A percentile compares a stretch with the other conserved stretches of the same genome.
Evolutionary conservation across 2,329 filamentous ascomycete species (phyloP).

Genomic region (Fusarium pseudonygamai): DNA sequence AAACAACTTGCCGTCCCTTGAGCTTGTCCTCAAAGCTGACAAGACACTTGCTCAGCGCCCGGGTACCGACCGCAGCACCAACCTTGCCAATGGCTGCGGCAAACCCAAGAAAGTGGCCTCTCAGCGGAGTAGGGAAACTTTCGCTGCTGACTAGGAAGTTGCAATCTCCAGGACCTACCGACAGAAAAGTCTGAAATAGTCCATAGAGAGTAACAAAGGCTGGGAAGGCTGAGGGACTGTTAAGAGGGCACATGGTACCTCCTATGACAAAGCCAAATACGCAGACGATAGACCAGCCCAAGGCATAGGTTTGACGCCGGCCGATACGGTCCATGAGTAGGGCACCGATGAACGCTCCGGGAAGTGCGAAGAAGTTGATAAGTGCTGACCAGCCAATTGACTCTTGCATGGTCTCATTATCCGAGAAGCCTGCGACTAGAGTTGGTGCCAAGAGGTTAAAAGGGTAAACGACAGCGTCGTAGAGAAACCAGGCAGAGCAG

Average conservation of each 20-base stretch:
- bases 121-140: not conserved
- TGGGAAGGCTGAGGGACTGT: not conserved
- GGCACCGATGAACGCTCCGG: not conserved
- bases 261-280: not conserved
- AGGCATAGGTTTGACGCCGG: not conserved
- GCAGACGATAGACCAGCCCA: not conserved
- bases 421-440: not conserved
- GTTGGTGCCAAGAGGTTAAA: not conserved
- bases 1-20: not conserved
- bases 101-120: not conserved
- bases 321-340: not conserved
- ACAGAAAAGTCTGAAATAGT: not conserved
- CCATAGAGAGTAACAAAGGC: not conserved
- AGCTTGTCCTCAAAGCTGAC: not conserved
- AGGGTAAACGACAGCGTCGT: not conserved
- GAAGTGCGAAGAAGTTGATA: not conserved
- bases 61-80: not conserved
- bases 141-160: not conserved
- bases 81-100: not conserved
- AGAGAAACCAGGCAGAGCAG: slow-evolving; percentile 1
- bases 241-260: not conserved
- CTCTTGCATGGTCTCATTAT: not conserved
- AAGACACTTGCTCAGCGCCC: not conserved
- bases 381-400: not conserved
- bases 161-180: not conserved